A percentile compares a stretch with the other conserved stretches of the same genome.
phyloP scores from a whole-genome alignment of 176 grass and related monocot species.

The Oryza glaberrima region DNA sequence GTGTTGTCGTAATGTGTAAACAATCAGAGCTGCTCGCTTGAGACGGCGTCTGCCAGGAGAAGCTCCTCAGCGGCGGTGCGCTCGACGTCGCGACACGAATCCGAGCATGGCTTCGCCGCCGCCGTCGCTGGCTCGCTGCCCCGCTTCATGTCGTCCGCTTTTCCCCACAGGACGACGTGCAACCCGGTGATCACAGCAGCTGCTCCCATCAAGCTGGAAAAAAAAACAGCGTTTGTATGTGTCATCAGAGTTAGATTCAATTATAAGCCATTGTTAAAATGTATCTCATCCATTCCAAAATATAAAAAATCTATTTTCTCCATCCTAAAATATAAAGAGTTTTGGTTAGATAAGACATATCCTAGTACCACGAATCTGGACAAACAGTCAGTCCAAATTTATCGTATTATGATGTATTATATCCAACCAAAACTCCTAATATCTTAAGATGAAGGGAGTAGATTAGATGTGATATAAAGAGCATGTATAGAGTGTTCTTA shows the following conservation, averaged over 20 bases:
- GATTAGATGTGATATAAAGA: too few species aligned
- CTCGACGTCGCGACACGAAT: neutral
- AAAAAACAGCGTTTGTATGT: neutral
- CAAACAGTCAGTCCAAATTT: too few species aligned
- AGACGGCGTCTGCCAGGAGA: constrained; percentile 23
- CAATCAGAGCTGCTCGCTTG: neutral
- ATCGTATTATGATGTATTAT: fast-evolving
- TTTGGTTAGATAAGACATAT: too few species aligned
- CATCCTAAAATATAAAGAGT: too few species aligned
- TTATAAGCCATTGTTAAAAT: too few species aligned
- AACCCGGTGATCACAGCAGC: constrained; percentile 38
- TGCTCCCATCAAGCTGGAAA: constrained; percentile 43
- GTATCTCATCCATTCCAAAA: fast-evolving
- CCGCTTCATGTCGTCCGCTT: constrained; percentile 36
- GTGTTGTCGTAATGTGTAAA: too few species aligned
- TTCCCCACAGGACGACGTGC: constrained; percentile 52
- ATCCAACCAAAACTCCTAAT: too few species aligned
- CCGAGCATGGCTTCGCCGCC: neutral
- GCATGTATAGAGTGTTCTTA: too few species aligned
- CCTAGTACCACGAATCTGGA: too few species aligned
- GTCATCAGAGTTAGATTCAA: neutral
- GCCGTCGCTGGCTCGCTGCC: neutral
- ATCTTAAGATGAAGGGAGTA: too few species aligned
- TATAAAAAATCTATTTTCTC: too few species aligned
- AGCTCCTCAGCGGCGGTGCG: constrained; percentile 26